A percentile compares a stretch with the other conserved stretches of the same genome.
phyloP scores from a whole-genome alignment of 768 basidiomycete genomes.

The Lactarius pseudohatsudake region DNA sequence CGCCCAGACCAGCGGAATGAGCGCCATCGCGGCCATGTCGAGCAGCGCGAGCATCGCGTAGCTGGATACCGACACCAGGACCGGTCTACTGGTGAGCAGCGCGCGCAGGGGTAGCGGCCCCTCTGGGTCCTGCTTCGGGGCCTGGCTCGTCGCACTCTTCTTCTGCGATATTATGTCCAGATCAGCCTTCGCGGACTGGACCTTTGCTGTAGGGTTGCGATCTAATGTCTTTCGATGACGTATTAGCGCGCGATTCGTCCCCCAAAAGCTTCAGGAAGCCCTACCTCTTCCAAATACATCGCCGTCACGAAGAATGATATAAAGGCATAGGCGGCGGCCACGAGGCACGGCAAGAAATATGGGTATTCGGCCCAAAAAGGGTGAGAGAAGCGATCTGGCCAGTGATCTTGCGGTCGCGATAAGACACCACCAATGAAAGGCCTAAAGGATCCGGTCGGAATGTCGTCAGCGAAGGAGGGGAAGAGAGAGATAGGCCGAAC shows the following conservation, averaged over 20 bases:
- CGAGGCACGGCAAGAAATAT: conserved; percentile 33
- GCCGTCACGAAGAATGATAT: conserved; percentile 17
- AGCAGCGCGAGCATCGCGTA: too few relatives aligned
- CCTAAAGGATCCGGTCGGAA: background rate
- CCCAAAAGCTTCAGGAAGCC: background rate
- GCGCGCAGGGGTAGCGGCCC: conserved; percentile 9
- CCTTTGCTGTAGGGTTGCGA: background rate
- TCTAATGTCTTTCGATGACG: conserved; percentile 11
- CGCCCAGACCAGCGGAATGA: too few relatives aligned
- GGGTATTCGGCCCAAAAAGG: conserved; percentile 32
- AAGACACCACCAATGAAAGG: conserved; percentile 32
- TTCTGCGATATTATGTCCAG: background rate
- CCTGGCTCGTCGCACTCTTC: background rate
- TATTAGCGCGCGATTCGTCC: background rate
- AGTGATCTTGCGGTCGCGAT: conserved; percentile 32
- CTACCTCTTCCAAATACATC: conserved; percentile 22
- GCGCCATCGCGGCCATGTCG: too few relatives aligned
- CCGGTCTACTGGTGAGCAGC: conserved; percentile 5
- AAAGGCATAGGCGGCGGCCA: conserved; percentile 10
- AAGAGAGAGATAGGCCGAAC: conserved; percentile 5
- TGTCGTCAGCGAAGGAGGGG: background rate
- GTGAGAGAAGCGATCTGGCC: conserved; percentile 27
- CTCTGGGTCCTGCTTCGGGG: background rate
- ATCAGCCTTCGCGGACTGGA: background rate
- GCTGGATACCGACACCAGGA: too few relatives aligned